Evolutionary conservation across 371 early-diverging fungal species (phyloP).

Genomic region (Phascolomyces articulosus): DNA sequence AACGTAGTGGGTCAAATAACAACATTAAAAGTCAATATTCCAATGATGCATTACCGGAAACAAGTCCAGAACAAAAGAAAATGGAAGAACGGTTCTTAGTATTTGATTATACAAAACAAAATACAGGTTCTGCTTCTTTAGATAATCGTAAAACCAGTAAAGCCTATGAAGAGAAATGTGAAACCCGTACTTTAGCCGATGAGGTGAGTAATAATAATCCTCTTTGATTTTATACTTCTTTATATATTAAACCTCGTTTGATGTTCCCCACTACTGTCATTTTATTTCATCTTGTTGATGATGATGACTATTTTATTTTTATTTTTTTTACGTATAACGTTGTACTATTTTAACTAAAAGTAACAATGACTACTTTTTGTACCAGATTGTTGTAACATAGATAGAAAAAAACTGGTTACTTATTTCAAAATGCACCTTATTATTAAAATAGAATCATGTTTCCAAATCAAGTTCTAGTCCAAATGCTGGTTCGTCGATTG

Average conservation of each 20-base stretch:
- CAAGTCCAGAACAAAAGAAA: slow-evolving; percentile 44
- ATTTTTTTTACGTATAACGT: too few relatives aligned
- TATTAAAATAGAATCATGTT: too few relatives aligned
- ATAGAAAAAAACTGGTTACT: too few relatives aligned
- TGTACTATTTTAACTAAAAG: too few relatives aligned
- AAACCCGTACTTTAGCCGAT: not conserved
- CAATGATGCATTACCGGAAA: slow-evolving; percentile 12
- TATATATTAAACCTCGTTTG: too few relatives aligned
- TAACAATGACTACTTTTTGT: too few relatives aligned
- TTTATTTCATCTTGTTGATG: too few relatives aligned
- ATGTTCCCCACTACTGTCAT: too few relatives aligned
- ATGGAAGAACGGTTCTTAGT: slow-evolving; percentile 68
- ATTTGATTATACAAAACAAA: slow-evolving; percentile 65
- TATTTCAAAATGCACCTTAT: too few relatives aligned
- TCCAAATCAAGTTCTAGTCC: not conserved
- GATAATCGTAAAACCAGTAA: slow-evolving; percentile 25
- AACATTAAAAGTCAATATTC: slow-evolving; percentile 25
- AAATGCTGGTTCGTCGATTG: not conserved
- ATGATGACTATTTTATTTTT: too few relatives aligned
- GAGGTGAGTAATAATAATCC: not conserved
- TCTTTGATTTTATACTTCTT: not conserved
- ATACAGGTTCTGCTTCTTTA: slow-evolving; percentile 14
- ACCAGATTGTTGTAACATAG: too few relatives aligned
- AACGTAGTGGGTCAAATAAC: slow-evolving; percentile 26
- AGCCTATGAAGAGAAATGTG: slow-evolving; percentile 41